A percentile compares a stretch with the other conserved stretches of the same genome.
Evolutionary conservation across 805 yeast species (phyloP).

Genomic region (Wickerhamiella alocasiicola): DNA sequence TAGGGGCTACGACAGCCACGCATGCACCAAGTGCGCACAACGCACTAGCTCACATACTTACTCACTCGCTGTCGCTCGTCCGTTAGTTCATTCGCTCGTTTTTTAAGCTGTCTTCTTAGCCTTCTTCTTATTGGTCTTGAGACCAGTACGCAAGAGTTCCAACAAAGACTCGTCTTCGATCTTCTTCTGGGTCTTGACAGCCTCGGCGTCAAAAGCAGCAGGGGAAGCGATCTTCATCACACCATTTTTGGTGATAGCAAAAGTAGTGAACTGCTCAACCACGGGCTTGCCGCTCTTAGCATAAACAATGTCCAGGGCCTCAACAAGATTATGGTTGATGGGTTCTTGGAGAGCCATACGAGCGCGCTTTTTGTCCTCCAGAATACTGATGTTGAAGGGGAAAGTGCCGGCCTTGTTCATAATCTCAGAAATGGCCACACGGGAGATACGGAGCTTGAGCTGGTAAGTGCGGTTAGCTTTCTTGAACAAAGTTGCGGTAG

Average conservation of each 20-base stretch:
- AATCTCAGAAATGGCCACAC: constrained; percentile 51
- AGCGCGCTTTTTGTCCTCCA: constrained; percentile 57
- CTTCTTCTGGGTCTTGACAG: constrained; percentile 45
- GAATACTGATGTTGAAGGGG: constrained; percentile 56
- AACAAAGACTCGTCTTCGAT: constrained; percentile 37
- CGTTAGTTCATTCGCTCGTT: too few species aligned
- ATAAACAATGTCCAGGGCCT: constrained; percentile 54
- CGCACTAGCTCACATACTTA: too few species aligned
- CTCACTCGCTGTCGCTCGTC: too few species aligned
- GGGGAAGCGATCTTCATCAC: constrained; percentile 51
- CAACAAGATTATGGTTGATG: constrained; percentile 49
- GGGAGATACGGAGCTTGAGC: constrained; percentile 60
- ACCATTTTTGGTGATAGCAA: constrained; percentile 64
- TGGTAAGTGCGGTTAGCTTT: constrained; percentile 53
- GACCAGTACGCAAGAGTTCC: constrained; percentile 35
- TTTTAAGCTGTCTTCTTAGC: constrained; percentile 13
- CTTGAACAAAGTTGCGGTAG: constrained; percentile 59
- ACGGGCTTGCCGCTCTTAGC: constrained; percentile 55
- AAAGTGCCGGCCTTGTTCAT: constrained; percentile 52
- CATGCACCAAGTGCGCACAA: too few species aligned
- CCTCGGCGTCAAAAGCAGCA: constrained; percentile 35
- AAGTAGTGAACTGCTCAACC: constrained; percentile 64
- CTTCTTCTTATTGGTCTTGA: constrained; percentile 39
- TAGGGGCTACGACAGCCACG: too few species aligned
- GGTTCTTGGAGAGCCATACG: constrained; percentile 67